phyloP scores from a whole-genome alignment of 169 alveolate genomes.

The Plasmodium cynomolgi region DNA sequence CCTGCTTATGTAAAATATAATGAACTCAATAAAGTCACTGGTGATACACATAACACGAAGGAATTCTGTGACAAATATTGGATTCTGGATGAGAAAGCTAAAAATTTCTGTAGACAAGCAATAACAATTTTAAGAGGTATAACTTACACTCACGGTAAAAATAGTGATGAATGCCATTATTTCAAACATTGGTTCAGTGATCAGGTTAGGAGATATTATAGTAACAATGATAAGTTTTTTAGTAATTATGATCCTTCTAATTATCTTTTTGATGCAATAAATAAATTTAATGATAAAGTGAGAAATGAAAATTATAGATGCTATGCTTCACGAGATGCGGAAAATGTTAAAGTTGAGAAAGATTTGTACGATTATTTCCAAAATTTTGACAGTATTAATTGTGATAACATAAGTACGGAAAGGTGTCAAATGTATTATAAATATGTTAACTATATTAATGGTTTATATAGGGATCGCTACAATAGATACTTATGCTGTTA shows the following conservation, averaged over 20 bases:
- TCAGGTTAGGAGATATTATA: not conserved
- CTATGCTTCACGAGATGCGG: not conserved
- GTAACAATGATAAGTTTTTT: not conserved
- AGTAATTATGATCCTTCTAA: not conserved
- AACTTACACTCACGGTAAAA: not conserved
- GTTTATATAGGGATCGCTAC: not conserved
- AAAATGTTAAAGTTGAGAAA: not conserved
- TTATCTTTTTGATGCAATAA: not conserved
- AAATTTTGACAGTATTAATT: not conserved
- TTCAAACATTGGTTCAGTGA: not conserved
- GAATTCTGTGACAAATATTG: not conserved
- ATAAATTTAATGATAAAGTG: not conserved
- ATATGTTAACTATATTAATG: not conserved
- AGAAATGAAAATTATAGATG: not conserved
- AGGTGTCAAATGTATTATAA: not conserved
- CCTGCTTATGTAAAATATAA: not conserved
- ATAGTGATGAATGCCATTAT: not conserved
- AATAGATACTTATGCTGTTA: not conserved
- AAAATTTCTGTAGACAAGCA: not conserved
- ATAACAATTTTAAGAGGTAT: not conserved
- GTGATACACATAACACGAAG: not conserved
- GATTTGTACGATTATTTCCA: not conserved
- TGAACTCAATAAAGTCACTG: not conserved
- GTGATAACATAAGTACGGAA: not conserved
- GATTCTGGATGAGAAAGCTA: not conserved